These are phyloP conservation scores for Phaffia australis DNA, from an alignment of 768 basidiomycete species.

Conservation along the genomic window DNA sequence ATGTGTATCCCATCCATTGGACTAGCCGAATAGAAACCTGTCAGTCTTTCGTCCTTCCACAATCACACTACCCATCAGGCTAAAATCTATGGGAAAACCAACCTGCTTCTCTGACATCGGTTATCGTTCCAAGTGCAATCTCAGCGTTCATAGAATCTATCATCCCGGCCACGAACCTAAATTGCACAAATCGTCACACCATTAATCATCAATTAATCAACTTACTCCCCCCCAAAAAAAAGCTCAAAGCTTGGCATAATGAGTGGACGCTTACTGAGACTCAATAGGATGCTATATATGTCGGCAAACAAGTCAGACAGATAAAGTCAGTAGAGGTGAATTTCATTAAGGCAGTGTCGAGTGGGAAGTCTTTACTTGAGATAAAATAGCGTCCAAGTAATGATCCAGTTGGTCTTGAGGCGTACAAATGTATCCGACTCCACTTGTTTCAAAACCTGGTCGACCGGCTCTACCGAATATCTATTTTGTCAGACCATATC, in stretches of 20 bases:
- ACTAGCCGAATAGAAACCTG: not conserved
- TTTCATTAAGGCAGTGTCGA: not conserved
- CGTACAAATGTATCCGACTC: conserved; percentile 94
- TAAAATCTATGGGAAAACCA: conserved; percentile 39
- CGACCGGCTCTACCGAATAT: conserved; percentile 91
- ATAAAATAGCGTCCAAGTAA: conserved; percentile 75
- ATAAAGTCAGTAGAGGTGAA: not conserved
- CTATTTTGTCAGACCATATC: conserved; percentile 36
- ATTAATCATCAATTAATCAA: conserved; percentile 1
- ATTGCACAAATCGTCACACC: not conserved
- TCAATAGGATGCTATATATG: conserved; percentile 73
- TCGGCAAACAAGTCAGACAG: not conserved
- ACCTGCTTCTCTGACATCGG: conserved; percentile 71
- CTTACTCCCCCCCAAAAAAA: not conserved
- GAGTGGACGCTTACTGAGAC: conserved; percentile 56
- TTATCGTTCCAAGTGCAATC: conserved; percentile 84
- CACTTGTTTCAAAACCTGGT: conserved; percentile 58
- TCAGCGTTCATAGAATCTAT: conserved; percentile 90
- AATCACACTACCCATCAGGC: too few relatives aligned
- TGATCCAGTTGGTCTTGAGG: conserved; percentile 71
- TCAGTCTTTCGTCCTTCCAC: too few relatives aligned
- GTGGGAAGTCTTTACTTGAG: conserved; percentile 50
- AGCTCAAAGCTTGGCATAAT: too few relatives aligned
- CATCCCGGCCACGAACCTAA: conserved; percentile 67
- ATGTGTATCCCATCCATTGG: conserved; percentile 87